These are phyloP conservation scores for Crithidia fasciculata DNA, from an alignment of 208 protist species.

Conservation along the genomic window DNA sequence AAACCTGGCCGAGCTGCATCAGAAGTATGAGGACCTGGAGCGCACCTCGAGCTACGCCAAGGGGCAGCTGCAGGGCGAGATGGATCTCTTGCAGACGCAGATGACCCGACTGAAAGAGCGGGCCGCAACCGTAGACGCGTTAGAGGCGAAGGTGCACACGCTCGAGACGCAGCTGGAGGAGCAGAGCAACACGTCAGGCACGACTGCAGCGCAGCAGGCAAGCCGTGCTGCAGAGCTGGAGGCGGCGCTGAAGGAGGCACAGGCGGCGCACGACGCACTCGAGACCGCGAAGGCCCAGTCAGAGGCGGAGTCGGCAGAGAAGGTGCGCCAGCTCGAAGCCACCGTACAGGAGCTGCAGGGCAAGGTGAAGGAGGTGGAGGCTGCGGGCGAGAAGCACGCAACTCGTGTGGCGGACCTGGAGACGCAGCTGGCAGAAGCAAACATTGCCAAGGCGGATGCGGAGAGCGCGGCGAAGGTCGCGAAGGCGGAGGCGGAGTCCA, in stretches of 20 bases:
- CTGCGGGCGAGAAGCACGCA: neutral
- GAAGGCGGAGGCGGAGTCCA: neutral
- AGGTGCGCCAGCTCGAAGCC: neutral
- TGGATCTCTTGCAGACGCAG: constrained; percentile 20
- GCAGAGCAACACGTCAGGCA: neutral
- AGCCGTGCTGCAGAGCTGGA: constrained; percentile 9
- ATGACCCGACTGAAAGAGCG: constrained; percentile 7
- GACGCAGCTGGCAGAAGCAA: neutral
- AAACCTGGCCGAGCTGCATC: constrained; percentile 27
- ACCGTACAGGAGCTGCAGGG: neutral
- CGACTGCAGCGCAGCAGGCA: neutral
- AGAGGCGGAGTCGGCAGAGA: neutral
- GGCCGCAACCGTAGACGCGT: neutral
- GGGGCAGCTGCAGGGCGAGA: constrained; percentile 29
- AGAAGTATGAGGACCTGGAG: constrained; percentile 38
- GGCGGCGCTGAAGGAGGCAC: neutral
- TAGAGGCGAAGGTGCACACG: constrained; percentile 4
- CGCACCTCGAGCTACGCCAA: constrained; percentile 31
- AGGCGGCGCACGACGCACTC: neutral
- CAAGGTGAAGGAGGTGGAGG: neutral
- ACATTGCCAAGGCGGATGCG: neutral
- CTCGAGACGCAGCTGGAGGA: constrained; percentile 8
- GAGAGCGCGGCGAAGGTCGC: neutral
- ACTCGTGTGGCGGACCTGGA: constrained; percentile 12
- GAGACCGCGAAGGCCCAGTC: neutral